Percentiles rank a stretch among this genome's conserved stretches.
Evolutionary conservation across 2,329 filamentous ascomycete genomes (phyloP).

Genomic region (Thelonectria blattea): DNA sequence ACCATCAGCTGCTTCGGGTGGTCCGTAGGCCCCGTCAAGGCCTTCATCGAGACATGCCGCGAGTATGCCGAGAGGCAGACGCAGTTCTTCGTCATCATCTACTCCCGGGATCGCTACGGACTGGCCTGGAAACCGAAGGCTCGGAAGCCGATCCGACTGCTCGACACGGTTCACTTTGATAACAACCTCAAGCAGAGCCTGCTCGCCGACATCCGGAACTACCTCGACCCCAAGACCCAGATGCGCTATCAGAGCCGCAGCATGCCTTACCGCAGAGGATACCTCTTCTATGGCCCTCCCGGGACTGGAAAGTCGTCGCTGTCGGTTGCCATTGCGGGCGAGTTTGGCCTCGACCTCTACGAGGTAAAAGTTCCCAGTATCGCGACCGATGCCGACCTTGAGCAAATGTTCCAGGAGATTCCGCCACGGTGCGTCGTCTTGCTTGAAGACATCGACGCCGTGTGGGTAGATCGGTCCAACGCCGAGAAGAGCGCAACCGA

Average conservation of each 20-base stretch:
- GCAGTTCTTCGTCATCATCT: constrained; percentile 58
- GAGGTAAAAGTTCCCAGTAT: constrained; percentile 56
- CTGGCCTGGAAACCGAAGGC: constrained; percentile 56
- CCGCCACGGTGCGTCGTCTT: constrained; percentile 60
- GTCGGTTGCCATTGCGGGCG: constrained; percentile 58
- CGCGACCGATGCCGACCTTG: constrained; percentile 55
- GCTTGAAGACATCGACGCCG: constrained; percentile 61
- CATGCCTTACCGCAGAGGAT: constrained; percentile 54
- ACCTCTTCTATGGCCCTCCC: constrained; percentile 68
- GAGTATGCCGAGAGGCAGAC: constrained; percentile 55
- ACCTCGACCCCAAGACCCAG: constrained; percentile 54
- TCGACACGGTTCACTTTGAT: constrained; percentile 60
- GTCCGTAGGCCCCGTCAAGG: constrained; percentile 56
- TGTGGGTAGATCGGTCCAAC: constrained; percentile 40
- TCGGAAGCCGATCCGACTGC: constrained; percentile 54
- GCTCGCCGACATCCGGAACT: constrained; percentile 57
- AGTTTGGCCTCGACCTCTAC: constrained; percentile 58
- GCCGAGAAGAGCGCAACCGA: constrained; percentile 26
- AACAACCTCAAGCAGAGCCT: constrained; percentile 53
- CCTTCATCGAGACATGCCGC: constrained; percentile 53
- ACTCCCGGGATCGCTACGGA: constrained; percentile 52
- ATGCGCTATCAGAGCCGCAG: constrained; percentile 67
- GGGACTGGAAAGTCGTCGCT: constrained; percentile 66
- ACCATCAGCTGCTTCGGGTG: constrained; percentile 57
- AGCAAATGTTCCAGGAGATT: constrained; percentile 58